A percentile compares a stretch with the other conserved stretches of the same genome.
These are phyloP conservation scores for Kuraishia borneana DNA, from an alignment of 805 yeast species.

Conservation along the genomic window DNA sequence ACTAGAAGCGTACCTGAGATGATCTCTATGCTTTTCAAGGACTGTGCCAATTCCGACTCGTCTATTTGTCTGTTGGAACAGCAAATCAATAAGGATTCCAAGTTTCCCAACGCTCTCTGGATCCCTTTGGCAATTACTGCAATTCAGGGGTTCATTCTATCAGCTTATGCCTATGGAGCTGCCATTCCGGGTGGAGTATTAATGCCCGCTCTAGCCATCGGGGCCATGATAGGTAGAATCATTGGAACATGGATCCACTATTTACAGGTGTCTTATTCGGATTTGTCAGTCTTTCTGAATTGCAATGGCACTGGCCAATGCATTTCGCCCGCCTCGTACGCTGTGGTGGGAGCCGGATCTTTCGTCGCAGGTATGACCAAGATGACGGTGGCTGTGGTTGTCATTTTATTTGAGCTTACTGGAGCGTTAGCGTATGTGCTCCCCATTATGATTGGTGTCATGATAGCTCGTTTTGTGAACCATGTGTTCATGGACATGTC, in stretches of 20 bases:
- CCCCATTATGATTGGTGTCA: conserved; percentile 79
- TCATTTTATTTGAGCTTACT: conserved; percentile 70
- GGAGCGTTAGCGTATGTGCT: conserved; percentile 79
- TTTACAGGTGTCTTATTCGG: conserved; percentile 27
- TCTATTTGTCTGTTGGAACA: not conserved
- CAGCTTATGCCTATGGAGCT: conserved; percentile 61
- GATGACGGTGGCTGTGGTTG: conserved; percentile 71
- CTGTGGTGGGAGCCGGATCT: conserved; percentile 81
- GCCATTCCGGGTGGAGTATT: conserved; percentile 59
- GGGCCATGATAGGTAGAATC: conserved; percentile 48
- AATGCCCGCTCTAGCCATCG: conserved; percentile 52
- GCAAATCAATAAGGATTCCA: conserved; percentile 14
- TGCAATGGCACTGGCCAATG: conserved; percentile 34
- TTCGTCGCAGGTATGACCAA: conserved; percentile 74
- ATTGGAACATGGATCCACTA: conserved; percentile 40
- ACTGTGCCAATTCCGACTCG: conserved; percentile 29
- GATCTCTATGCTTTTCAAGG: conserved; percentile 56
- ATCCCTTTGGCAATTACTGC: conserved; percentile 24
- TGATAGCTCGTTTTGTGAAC: conserved; percentile 62
- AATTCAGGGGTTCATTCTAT: conserved; percentile 43
- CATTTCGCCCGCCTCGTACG: conserved; percentile 79
- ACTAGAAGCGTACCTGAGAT: conserved; percentile 44
- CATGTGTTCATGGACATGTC: conserved; percentile 50
- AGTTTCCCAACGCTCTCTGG: conserved; percentile 24
- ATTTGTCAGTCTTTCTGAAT: conserved; percentile 23